phyloP scores from a whole-genome alignment of 2,329 filamentous ascomycete species.

The Aspergillus awamori region DNA sequence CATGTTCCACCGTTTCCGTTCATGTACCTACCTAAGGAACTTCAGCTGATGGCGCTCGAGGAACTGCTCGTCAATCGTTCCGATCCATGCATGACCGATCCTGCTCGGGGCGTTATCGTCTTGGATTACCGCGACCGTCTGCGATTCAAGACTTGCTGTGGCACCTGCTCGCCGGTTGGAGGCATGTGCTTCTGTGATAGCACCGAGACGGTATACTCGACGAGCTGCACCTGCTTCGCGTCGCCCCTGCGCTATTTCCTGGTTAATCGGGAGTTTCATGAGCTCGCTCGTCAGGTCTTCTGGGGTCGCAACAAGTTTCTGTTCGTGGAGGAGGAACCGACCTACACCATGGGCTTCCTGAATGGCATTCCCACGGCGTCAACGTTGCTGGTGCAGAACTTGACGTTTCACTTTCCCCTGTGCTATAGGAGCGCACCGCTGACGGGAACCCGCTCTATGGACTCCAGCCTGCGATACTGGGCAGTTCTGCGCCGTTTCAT shows the following conservation, averaged over 20 bases:
- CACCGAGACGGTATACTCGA: slow-evolving; percentile 28
- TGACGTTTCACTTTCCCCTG: slow-evolving; percentile 27
- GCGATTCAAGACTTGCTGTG: slow-evolving; percentile 25
- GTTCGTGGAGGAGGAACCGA: slow-evolving; percentile 28
- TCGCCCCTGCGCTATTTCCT: slow-evolving; percentile 30
- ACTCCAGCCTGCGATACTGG: slow-evolving; percentile 23
- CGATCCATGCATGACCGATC: slow-evolving; percentile 19
- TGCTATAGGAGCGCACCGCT: slow-evolving; percentile 12
- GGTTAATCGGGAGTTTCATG: slow-evolving; percentile 27
- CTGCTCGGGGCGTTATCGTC: slow-evolving; percentile 15
- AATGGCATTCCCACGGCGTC: slow-evolving; percentile 23
- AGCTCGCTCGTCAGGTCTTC: slow-evolving; percentile 25
- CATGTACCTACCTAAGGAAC: slow-evolving; percentile 29
- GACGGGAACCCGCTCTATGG: slow-evolving; percentile 11
- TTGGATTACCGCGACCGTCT: slow-evolving; percentile 21
- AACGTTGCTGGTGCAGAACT: slow-evolving; percentile 23
- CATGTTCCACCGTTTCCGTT: slow-evolving; percentile 24
- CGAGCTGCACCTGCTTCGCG: slow-evolving; percentile 28
- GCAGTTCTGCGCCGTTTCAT: slow-evolving; percentile 32
- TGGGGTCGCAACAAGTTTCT: slow-evolving; percentile 27
- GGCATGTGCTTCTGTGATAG: slow-evolving; percentile 26
- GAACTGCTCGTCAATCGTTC: slow-evolving; percentile 18
- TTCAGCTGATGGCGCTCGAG: slow-evolving; percentile 31
- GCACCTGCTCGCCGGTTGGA: slow-evolving; percentile 25
- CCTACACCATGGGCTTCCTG: slow-evolving; percentile 25